Conservation (phyloP, 768 basidiomycete genomes). For the Boletus huronensis region DNA sequence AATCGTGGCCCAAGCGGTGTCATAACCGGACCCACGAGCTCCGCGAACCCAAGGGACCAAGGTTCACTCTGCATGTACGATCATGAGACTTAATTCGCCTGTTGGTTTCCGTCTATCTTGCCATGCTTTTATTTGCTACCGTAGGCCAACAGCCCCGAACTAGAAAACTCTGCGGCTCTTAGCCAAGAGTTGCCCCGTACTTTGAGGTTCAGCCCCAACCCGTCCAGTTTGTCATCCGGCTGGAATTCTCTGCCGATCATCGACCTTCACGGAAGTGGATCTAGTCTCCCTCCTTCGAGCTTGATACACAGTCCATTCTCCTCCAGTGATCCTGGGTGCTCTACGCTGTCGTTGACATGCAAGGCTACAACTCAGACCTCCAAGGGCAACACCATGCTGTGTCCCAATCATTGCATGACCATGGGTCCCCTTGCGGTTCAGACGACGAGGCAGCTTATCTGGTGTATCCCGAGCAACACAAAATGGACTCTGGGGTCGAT, state of each 20-base stretch:
- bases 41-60: slow-evolving; percentile 32
- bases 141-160: slow-evolving; percentile 25
- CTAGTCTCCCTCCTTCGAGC: slow-evolving; percentile 5
- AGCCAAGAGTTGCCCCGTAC: slow-evolving; percentile 13
- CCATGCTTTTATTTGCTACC: slow-evolving; percentile 33
- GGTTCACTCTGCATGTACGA: slow-evolving; percentile 28
- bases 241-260: slow-evolving; percentile 26
- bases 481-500: slow-evolving; percentile 43
- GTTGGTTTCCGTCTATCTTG: slow-evolving; percentile 26
- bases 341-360: slow-evolving; percentile 23
- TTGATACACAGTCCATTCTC: slow-evolving; percentile 2
- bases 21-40: slow-evolving; percentile 29
- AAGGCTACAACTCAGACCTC: slow-evolving; percentile 23
- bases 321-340: slow-evolving; percentile 5
- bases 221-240: slow-evolving; percentile 30
- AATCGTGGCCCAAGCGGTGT: slow-evolving; percentile 30
- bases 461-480: slow-evolving; percentile 34
- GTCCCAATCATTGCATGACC: slow-evolving; percentile 38
- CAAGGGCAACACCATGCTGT: slow-evolving; percentile 23
- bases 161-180: slow-evolving; percentile 25
- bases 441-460: slow-evolving; percentile 47
- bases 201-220: slow-evolving; percentile 17
- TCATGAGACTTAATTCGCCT: slow-evolving; percentile 33
- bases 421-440: slow-evolving; percentile 52
- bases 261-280: slow-evolving; percentile 17